A percentile compares a stretch with the other conserved stretches of the same genome.
These are phyloP conservation scores for Platismatia glauca DNA, from an alignment of 495 filamentous ascomycete species.

Conservation along the genomic window DNA sequence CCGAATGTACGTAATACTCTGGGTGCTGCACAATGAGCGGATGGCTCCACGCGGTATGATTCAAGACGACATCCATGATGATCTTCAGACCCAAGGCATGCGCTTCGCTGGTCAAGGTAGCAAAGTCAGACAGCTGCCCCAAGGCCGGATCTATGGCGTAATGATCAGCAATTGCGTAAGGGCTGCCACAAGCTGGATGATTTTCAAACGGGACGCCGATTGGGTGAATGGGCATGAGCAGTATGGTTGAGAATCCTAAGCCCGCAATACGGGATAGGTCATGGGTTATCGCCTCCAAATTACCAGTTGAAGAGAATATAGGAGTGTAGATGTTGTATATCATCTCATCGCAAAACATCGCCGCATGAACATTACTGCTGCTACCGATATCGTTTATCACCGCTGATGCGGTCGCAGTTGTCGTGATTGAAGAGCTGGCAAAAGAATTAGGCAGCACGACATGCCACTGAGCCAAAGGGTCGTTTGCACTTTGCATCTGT, in stretches of 20 bases:
- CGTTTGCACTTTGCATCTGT: background rate
- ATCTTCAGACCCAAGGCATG: slow-evolving; percentile 5
- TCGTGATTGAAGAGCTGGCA: background rate
- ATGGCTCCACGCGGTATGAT: slow-evolving; percentile 8
- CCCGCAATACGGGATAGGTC: background rate
- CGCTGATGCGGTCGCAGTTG: background rate
- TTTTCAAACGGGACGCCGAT: background rate
- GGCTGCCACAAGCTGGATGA: slow-evolving; percentile 5
- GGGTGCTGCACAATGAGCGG: background rate
- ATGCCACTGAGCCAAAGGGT: slow-evolving; percentile 4
- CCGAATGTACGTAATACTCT: slow-evolving; percentile 3
- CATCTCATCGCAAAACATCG: background rate
- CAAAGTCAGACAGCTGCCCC: background rate
- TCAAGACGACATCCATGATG: slow-evolving; percentile 8
- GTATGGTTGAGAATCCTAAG: slow-evolving; percentile 5
- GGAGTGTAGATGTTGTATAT: slow-evolving; percentile 7
- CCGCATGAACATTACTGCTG: background rate
- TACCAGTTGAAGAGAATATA: slow-evolving; percentile 4
- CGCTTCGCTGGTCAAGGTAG: background rate
- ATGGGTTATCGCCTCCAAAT: background rate
- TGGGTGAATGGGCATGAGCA: slow-evolving; percentile 4
- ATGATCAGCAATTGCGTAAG: slow-evolving; percentile 6
- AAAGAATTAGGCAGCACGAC: background rate
- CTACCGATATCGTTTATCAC: background rate
- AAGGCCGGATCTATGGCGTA: slow-evolving; percentile 5